Percentiles rank a stretch among this genome's conserved stretches.
Evolutionary conservation across 2,329 filamentous ascomycete genomes (phyloP).

Genomic region (Aureobasidium sp.): DNA sequence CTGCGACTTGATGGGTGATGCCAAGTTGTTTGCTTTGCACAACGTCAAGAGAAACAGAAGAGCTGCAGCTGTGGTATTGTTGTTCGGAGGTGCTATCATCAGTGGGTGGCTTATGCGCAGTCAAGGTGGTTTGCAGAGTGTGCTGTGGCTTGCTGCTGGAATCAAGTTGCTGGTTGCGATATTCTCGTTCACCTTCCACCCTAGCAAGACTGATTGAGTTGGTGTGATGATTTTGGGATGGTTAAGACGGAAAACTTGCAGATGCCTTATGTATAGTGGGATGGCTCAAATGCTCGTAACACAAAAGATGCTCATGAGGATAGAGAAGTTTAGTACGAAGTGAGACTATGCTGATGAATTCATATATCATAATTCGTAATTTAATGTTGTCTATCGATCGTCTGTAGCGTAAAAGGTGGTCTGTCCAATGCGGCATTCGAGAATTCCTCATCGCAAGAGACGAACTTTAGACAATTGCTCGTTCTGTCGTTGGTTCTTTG

Average conservation of each 20-base stretch:
- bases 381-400: not conserved
- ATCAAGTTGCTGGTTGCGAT: conserved; percentile 39
- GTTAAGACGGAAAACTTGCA: too few relatives aligned
- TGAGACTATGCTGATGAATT: not conserved
- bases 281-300: too few relatives aligned
- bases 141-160: conserved; percentile 41
- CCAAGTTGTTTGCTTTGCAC: conserved; percentile 39
- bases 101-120: conserved; percentile 45
- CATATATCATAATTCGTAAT: not conserved
- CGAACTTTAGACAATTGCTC: conserved; percentile 5
- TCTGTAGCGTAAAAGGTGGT: not conserved
- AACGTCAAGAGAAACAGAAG: conserved; percentile 48
- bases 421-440: not conserved
- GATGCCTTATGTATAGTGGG: too few relatives aligned
- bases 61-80: conserved; percentile 37
- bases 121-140: conserved; percentile 33
- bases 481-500: conserved; percentile 18
- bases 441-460: not conserved
- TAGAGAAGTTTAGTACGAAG: not conserved
- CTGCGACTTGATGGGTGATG: conserved; percentile 48
- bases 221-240: not conserved
- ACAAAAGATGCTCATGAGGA: too few relatives aligned
- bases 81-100: conserved; percentile 42
- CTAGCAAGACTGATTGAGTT: not conserved
- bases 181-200: conserved; percentile 19